Percentiles rank a stretch among this genome's conserved stretches.
Evolutionary conservation across 768 basidiomycete genomes (phyloP).

Genomic region (Naganishia kalamii): DNA sequence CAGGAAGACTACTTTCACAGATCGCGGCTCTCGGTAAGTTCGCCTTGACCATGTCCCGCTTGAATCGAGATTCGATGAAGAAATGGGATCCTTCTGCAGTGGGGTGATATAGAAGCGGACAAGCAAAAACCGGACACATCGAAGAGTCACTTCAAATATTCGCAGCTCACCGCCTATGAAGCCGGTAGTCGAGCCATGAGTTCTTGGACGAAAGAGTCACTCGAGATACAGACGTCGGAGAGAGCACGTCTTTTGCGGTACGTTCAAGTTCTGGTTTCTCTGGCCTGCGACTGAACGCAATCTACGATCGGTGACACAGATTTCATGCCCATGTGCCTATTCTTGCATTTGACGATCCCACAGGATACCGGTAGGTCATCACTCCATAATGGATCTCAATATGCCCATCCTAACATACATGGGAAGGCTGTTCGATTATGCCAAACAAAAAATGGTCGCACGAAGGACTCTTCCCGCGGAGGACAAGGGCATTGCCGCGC

Average conservation of each 20-base stretch:
- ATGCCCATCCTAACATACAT: too few relatives aligned
- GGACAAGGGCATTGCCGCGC: neutral
- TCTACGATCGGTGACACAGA: too few relatives aligned
- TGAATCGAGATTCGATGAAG: neutral
- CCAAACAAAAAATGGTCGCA: neutral
- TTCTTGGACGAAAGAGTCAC: neutral
- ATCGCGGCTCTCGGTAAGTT: constrained; percentile 6
- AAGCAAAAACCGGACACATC: neutral
- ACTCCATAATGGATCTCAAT: neutral
- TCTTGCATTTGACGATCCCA: neutral
- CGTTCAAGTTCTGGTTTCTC: too few relatives aligned
- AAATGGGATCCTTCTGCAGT: neutral
- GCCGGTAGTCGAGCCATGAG: neutral
- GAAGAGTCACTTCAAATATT: neutral
- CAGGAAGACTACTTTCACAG: constrained; percentile 15
- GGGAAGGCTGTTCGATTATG: neutral
- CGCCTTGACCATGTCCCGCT: neutral
- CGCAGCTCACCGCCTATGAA: neutral
- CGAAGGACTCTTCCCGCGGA: neutral
- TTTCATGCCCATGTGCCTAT: neutral
- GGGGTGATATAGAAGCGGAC: neutral
- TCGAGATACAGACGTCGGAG: constrained; percentile 1
- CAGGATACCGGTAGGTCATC: neutral
- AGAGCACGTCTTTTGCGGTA: neutral
- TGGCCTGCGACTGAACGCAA: too few relatives aligned